Conservation (phyloP, 2,329 filamentous ascomycete genomes). For the Teratosphaeriaceae sp. region DNA sequence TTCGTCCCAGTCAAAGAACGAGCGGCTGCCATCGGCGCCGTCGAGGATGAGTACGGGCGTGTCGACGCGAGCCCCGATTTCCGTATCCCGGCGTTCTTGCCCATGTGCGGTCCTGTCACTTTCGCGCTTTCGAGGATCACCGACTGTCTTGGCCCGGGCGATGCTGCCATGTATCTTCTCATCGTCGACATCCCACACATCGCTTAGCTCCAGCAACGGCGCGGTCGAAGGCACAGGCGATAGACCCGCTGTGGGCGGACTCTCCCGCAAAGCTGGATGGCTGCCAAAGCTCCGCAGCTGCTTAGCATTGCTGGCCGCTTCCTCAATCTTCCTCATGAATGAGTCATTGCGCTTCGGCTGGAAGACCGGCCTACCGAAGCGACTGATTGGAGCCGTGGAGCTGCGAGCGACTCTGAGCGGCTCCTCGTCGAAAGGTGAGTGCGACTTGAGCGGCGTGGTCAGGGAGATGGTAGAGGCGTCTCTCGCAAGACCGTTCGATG, state of each 20-base stretch:
- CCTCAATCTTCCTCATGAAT: constrained; percentile 3
- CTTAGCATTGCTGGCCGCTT: not conserved
- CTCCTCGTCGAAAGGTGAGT: constrained; percentile 1
- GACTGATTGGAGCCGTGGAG: not conserved
- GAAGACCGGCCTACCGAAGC: not conserved
- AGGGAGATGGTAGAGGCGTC: too few relatives aligned
- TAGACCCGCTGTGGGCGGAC: not conserved
- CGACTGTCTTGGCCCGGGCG: too few relatives aligned
- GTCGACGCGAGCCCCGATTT: not conserved
- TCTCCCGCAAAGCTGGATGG: constrained; percentile 5
- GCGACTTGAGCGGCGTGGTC: not conserved
- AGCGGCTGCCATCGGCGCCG: not conserved
- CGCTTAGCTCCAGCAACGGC: not conserved
- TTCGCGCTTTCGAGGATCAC: not conserved
- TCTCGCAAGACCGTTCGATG: too few relatives aligned
- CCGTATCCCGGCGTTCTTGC: not conserved
- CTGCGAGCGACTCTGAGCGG: not conserved
- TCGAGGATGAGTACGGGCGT: not conserved
- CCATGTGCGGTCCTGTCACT: not conserved
- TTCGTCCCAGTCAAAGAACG: not conserved
- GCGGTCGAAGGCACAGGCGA: not conserved
- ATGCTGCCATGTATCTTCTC: too few relatives aligned
- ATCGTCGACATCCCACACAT: not conserved
- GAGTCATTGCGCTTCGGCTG: constrained; percentile 1
- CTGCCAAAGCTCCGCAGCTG: not conserved